Evolutionary conservation across 192 early-diverging fungal genomes (phyloP).

Genomic region (Gaertneriomyces semiglobifer): DNA sequence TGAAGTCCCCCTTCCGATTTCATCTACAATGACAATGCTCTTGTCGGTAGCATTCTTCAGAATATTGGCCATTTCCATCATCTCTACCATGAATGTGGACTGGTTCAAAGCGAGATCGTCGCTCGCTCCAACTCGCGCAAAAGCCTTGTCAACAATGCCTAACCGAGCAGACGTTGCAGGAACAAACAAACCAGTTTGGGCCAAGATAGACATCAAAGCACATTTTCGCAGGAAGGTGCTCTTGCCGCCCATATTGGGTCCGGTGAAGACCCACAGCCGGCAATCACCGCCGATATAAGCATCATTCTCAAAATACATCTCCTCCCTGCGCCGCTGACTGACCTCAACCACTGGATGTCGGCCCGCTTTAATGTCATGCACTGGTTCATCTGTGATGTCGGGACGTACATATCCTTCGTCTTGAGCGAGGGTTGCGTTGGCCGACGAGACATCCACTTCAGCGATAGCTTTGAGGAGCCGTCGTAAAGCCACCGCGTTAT

Average conservation of each 20-base stretch:
- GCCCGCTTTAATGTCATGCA: constrained; percentile 51
- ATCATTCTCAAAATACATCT: constrained; percentile 56
- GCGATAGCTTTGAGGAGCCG: constrained; percentile 35
- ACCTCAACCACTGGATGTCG: constrained; percentile 62
- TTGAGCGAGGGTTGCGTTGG: constrained; percentile 51
- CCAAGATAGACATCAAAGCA: constrained; percentile 56
- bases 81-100: constrained; percentile 77
- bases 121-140: constrained; percentile 68
- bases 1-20: constrained; percentile 79
- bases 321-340: background rate
- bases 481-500: constrained; percentile 6
- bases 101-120: constrained; percentile 66
- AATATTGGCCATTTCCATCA: constrained; percentile 70
- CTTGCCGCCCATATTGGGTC: constrained; percentile 81
- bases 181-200: constrained; percentile 71
- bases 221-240: constrained; percentile 64
- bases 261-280: constrained; percentile 24
- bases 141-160: constrained; percentile 68
- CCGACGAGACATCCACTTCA: constrained; percentile 42
- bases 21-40: constrained; percentile 71
- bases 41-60: constrained; percentile 57
- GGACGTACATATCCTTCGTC: constrained; percentile 60
- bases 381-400: constrained; percentile 46
- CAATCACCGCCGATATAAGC: constrained; percentile 37
- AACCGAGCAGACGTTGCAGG: constrained; percentile 63